phyloP scores from a whole-genome alignment of 129 eudicot genomes.

The Tanacetum coccineum region DNA sequence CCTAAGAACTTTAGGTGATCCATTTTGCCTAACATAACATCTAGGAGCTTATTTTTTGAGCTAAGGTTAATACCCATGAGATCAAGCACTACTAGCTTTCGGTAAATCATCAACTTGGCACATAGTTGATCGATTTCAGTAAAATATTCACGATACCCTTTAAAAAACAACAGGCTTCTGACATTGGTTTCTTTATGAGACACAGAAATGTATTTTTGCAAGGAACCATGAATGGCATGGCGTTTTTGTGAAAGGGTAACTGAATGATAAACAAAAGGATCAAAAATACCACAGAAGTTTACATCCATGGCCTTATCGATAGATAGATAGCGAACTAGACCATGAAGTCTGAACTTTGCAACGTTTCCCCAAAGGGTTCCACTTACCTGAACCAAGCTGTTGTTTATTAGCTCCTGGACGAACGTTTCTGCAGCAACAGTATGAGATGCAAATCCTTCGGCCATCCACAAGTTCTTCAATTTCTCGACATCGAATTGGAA shows the following conservation, averaged over 20 bases:
- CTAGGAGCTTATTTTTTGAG: neutral
- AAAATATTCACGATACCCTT: neutral
- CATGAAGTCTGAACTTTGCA: neutral
- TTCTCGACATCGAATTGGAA: neutral
- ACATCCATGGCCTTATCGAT: neutral
- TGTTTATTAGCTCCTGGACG: neutral
- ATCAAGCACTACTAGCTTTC: neutral
- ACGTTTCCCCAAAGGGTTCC: neutral
- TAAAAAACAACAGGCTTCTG: neutral
- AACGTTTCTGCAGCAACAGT: neutral
- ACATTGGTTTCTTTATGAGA: neutral
- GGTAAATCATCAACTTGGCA: neutral
- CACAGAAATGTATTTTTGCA: neutral
- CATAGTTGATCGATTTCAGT: neutral
- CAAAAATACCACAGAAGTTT: neutral
- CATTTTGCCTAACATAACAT: neutral
- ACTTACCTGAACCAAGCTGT: neutral
- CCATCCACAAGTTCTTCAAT: neutral
- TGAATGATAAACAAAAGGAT: neutral
- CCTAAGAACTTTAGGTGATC: neutral
- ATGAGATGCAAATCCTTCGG: neutral
- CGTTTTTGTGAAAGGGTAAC: neutral
- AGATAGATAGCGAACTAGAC: neutral
- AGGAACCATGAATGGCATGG: neutral
- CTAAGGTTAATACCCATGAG: neutral